These are phyloP conservation scores for Mycena epipterygia DNA, from an alignment of 768 basidiomycete species.

Conservation along the genomic window DNA sequence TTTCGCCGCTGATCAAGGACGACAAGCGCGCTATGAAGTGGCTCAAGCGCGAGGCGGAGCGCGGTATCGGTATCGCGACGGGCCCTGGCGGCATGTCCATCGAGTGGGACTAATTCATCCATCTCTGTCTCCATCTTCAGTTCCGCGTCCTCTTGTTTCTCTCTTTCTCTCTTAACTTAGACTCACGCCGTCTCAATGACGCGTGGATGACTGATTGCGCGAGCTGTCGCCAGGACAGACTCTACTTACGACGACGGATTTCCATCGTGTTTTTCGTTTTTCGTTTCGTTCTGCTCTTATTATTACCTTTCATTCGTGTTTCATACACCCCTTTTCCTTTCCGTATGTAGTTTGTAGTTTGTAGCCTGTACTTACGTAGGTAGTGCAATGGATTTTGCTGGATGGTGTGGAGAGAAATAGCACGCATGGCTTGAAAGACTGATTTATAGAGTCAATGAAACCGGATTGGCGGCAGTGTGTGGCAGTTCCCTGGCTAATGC, in stretches of 20 bases:
- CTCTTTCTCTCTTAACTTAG: not conserved
- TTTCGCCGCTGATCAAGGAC: constrained; percentile 76
- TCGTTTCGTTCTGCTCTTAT: constrained; percentile 29
- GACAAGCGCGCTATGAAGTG: constrained; percentile 87
- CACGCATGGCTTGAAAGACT: too few species aligned
- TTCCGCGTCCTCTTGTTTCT: not conserved
- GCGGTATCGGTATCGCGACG: constrained; percentile 79
- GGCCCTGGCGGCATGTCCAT: constrained; percentile 80
- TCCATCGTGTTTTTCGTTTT: not conserved
- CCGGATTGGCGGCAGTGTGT: not conserved
- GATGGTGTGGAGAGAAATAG: not conserved
- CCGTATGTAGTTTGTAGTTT: constrained; percentile 9
- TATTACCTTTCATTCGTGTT: constrained; percentile 31
- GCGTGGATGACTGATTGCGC: not conserved
- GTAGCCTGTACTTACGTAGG: too few species aligned
- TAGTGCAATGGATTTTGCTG: constrained; percentile 22
- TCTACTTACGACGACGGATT: not conserved
- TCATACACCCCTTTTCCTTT: not conserved
- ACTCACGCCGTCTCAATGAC: constrained; percentile 4
- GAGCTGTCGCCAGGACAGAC: constrained; percentile 22
- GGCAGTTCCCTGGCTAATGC: not conserved
- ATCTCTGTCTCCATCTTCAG: too few species aligned
- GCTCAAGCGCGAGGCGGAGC: constrained; percentile 82
- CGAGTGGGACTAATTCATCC: constrained; percentile 78
- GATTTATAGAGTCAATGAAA: too few species aligned